Evolutionary conservation across 2,329 filamentous ascomycete genomes (phyloP), one percentile per base, ranked within the genome.

Genomic region (Thelonectria discophora): DNA sequence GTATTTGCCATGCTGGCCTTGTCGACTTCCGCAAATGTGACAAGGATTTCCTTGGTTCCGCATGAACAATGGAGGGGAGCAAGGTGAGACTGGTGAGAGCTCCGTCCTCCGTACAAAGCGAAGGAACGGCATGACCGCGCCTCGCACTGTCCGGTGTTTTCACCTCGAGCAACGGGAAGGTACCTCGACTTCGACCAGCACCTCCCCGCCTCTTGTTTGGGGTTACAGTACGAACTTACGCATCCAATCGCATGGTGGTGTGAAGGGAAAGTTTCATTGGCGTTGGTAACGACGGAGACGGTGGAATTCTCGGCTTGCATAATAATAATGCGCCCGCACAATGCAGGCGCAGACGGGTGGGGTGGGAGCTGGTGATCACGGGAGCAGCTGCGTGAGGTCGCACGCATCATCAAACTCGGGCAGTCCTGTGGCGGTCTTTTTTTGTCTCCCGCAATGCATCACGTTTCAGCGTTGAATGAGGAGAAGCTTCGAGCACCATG

Each of bases 81-180:
- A 24, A 32, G 30, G 32, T 27, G 48, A 45, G 42, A 10, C 42
- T 45, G 42, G 17, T 12, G n/a, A 45, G 42, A 45, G 18, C 17
- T 20, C 10, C 7, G 48, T 21, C 3, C 32, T 34, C 32, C 32
- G 32, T 11, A 13, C 32, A 9, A 13, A 46, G 51, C 51, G 42
- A 20, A 20, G 51, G 30, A 46, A 20, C 17, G 15, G 50, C 57
- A 40, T 5, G 30, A 18, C 32, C 3, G 30, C 17, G 32, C 10
- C 30, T 58, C 55, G 59, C 69, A 70, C 67, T 67, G 65, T 70
- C 55, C 55, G 51, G n/a, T n/a, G 34, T 50, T 58, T 61, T 58
- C 43, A 46, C 32, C 21, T 56, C 17, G 39, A 53, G 17, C 10
- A 34, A 34, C 32, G 6, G 7, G 34, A 49, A 39, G 20, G 30